Evolutionary conservation across 2,329 filamentous ascomycete genomes (phyloP).

Genomic region (Tolypocladium guangdongense): DNA sequence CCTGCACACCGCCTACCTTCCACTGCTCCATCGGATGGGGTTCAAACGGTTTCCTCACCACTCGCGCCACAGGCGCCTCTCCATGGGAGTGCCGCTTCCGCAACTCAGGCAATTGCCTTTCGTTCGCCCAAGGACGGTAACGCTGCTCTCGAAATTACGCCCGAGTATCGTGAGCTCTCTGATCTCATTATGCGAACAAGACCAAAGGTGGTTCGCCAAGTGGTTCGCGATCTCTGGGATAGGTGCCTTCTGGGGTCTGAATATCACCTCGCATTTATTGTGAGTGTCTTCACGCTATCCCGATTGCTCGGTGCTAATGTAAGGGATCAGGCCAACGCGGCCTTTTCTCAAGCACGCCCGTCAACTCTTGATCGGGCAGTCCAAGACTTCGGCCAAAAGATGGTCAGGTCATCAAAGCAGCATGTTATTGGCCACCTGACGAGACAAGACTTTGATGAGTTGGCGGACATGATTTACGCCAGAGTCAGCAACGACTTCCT

Average conservation of each 20-base stretch:
- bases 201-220: conserved; percentile 34
- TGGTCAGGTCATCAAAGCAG: conserved; percentile 28
- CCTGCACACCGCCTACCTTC: background rate
- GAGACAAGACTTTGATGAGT: conserved; percentile 30
- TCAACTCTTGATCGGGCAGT: conserved; percentile 27
- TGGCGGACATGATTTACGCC: conserved; percentile 30
- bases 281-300: conserved; percentile 18
- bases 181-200: conserved; percentile 26
- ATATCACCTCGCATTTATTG: conserved; percentile 41
- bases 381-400: conserved; percentile 32
- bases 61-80: background rate
- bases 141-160: background rate
- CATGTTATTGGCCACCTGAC: conserved; percentile 32
- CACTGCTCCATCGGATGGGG: background rate
- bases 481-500: conserved; percentile 39
- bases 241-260: conserved; percentile 38
- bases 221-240: conserved; percentile 39
- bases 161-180: conserved; percentile 12
- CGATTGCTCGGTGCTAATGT: conserved; percentile 11
- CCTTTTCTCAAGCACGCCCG: conserved; percentile 31
- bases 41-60: background rate
- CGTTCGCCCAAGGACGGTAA: background rate
- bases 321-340: conserved; percentile 34
- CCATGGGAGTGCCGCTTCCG: background rate
- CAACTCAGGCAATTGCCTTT: background rate